Base-by-base conservation (phyloP, 2,329 filamentous ascomycete genomes). In the Fusarium udum region DNA sequence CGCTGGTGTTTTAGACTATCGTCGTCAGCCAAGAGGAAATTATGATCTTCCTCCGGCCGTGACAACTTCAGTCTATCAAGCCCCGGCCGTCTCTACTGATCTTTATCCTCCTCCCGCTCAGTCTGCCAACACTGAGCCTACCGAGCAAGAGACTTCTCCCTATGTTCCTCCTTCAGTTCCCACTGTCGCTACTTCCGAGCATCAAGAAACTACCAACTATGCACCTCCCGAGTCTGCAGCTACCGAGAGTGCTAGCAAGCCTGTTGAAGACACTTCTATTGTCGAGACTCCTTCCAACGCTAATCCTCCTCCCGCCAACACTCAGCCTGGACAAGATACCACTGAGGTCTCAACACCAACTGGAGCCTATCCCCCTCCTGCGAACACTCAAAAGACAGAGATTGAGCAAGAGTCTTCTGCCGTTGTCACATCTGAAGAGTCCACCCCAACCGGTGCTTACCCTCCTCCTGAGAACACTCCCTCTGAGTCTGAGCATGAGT, bases 1-100 rank as follows among this genome's bases (percentile, higher is more conserved):
- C 37, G 70, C 70, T 57, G 69, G 56, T 10, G 70, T 64, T 51
- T 43, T 72, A 53, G 52, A 60, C 40, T 48, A 67, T 62, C 57
- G 43, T 45, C 57, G 52, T 12, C 61, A 67, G 39, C 43, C 40
- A 32, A 51, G 56, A 24, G 42, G 57, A n/a, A 40, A 60, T 37
- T 60, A 72, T 26, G 34, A 68, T 40, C 20, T 64, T 2, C 69
- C 69, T 11, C 52, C 59, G 13, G 59, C 36, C 36, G 22, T 28
- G 26, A 28, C 20, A 2, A 66, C 58, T 3, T 26, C 66, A 3
- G 39, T 28, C 6, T 63, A 58, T 31, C 45, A 57, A n/a, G 34
- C 57, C 11, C 57, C 49, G 26, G n/a, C 18, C 3, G n/a, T 63
- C 2, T 51, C 45, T n/a, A 57, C 60, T 16, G 24, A 28, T 13